Conservation (phyloP, 1,284 basidiomycete genomes). For the Testicularia cyperi region DNA sequence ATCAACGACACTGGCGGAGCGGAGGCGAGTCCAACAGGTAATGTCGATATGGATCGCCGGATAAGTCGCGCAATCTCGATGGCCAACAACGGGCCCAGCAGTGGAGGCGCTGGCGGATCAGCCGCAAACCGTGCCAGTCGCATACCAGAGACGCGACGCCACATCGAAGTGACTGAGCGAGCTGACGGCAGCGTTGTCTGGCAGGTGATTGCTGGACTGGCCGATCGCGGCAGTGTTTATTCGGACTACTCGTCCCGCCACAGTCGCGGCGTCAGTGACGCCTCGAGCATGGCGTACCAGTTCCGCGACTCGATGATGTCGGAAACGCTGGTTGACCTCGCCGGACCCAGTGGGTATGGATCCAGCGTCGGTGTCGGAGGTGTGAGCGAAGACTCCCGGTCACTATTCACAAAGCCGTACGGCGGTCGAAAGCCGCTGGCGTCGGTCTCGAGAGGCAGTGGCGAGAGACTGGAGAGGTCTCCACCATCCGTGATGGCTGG, state of each 20-base stretch:
- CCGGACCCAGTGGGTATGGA: too few relatives aligned
- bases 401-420: conserved; percentile 33
- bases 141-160: conserved; percentile 13
- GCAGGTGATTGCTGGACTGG: conserved; percentile 52
- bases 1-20: too few relatives aligned
- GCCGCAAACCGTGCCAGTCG: conserved; percentile 2
- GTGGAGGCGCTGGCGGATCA: neutral
- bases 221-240: conserved; percentile 41
- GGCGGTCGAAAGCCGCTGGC: conserved; percentile 22
- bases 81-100: conserved; percentile 10
- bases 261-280: conserved; percentile 8
- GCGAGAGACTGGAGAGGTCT: neutral
- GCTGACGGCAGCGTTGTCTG: conserved; percentile 53
- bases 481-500: neutral
- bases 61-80: too few relatives aligned
- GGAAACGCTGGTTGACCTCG: neutral
- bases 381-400: conserved; percentile 35
- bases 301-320: neutral
- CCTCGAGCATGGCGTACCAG: neutral
- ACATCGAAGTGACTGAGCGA: conserved; percentile 54
- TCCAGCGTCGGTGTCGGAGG: too few relatives aligned
- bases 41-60: too few relatives aligned
- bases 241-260: conserved; percentile 29
- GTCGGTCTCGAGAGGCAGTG: conserved; percentile 1
- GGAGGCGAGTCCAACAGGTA: too few relatives aligned